Base-by-base conservation (phyloP, 257 asterid genomes). In the Nicotiana undulata region DNA sequence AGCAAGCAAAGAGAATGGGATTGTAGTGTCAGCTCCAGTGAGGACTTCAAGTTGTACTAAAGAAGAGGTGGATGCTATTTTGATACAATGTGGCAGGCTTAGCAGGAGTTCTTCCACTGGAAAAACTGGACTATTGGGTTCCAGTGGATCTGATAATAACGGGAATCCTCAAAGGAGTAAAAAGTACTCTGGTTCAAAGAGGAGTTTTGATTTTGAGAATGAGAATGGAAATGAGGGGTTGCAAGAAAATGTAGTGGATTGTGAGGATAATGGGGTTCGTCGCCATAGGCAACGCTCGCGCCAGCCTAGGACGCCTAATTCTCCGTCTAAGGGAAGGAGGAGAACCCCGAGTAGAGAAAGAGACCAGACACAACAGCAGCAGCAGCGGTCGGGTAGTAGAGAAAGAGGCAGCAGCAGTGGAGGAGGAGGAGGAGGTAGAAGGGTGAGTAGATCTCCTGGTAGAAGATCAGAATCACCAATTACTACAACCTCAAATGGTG, bases 311-410 rank as follows among this genome's bases (percentile, higher is more conserved):
- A 81, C 85, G 1, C 82, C 80, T 24, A 81, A 77, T 9, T 85
- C 91, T n/a, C 83, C 86, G 28, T 89, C 97, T 12, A 89, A 86
- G 67, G 91, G 93, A 9, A 80, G 98, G 84, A 85, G 98, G 90
- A 88, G 99, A 89, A 96, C 99, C 8, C 99, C 98, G 0, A 96
- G 99, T 52, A 81, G 97, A 86, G 99, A 95, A 70, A 88, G 98
- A 64, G 96, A 90, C 20, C 95, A 85, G 79, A 81, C 66, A 1
- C 79, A 80, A 58, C 77, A 76, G 75, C 84, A 81, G 74, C 90
- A 85, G 86, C 93, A 82, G 79, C 84, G 97, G 70, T 89, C 97
- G 11, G 95, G 98, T 4, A 92, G 97, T 68, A 93, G 91, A 58
- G 87, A 95, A 80, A 85, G 89, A 32, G 58, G 84, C 26, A 61